These are phyloP conservation scores for Bassia scoparia DNA, from an alignment of 148 eudicot genomes.

Conservation along the genomic window DNA sequence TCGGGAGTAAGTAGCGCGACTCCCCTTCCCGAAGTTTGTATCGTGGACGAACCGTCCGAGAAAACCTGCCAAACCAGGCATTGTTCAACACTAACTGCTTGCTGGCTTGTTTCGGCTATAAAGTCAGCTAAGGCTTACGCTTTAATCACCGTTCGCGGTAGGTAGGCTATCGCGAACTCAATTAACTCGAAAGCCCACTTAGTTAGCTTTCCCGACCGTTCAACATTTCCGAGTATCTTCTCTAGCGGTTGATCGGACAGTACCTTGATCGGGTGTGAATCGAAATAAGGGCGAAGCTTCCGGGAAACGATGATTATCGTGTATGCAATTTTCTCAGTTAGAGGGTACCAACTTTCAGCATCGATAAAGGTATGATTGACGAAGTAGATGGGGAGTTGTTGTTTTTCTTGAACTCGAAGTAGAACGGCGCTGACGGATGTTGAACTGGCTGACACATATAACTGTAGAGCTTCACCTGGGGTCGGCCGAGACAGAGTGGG, in stretches of 20 bases:
- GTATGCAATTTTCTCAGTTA: background rate
- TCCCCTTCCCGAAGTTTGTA: too few species aligned
- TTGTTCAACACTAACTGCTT: too few species aligned
- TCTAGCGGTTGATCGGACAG: background rate
- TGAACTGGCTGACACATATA: background rate
- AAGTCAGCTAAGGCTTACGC: conserved; percentile 4
- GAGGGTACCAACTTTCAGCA: background rate
- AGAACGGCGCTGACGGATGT: background rate
- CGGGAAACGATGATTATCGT: background rate
- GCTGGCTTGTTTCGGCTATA: too few species aligned
- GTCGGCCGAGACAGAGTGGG: background rate
- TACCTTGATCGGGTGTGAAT: background rate
- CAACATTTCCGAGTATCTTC: background rate
- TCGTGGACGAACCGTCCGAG: too few species aligned
- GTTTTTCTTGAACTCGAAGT: too few species aligned
- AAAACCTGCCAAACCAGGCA: too few species aligned
- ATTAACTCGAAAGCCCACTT: background rate
- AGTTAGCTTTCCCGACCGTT: background rate
- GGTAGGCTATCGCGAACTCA: background rate
- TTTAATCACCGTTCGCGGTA: background rate
- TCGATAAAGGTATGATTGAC: too few species aligned
- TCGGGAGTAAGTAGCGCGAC: too few species aligned
- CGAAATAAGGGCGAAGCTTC: background rate
- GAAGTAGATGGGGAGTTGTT: background rate
- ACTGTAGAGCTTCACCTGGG: background rate